phyloP scores from a whole-genome alignment of 1,284 basidiomycete genomes.

The Leccinum colubrinum region DNA sequence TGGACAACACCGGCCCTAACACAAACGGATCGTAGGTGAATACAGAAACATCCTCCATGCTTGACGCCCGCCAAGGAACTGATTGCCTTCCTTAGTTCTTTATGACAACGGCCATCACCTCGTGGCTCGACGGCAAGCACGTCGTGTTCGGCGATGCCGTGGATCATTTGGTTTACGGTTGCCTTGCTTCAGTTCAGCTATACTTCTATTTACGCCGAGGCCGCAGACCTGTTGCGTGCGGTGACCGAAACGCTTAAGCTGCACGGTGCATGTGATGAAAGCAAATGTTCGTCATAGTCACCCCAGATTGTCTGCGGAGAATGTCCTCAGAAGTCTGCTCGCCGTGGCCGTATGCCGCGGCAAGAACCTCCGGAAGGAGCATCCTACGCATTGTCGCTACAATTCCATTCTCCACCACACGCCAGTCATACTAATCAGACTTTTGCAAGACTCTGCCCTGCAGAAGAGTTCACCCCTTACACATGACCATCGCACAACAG shows the following conservation, averaged over 20 bases:
- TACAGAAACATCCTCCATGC: background rate
- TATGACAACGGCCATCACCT: conserved; percentile 80
- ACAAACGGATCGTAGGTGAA: conserved; percentile 72
- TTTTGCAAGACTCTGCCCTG: conserved; percentile 60
- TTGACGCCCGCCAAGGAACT: background rate
- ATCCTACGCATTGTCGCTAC: conserved; percentile 55
- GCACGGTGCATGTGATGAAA: conserved; percentile 54
- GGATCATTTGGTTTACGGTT: conserved; percentile 56
- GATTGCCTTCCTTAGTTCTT: conserved; percentile 57
- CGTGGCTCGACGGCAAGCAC: conserved; percentile 79
- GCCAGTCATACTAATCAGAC: conserved; percentile 47
- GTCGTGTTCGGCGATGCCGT: too few species aligned
- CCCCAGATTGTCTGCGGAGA: too few species aligned
- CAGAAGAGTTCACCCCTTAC: conserved; percentile 45
- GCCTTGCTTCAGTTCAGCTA: conserved; percentile 62
- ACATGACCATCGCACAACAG: conserved; percentile 43
- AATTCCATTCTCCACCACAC: conserved; percentile 67
- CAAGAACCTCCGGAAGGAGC: conserved; percentile 38
- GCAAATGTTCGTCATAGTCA: conserved; percentile 16
- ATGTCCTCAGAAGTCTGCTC: too few species aligned
- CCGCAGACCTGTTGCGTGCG: conserved; percentile 59
- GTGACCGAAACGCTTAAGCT: conserved; percentile 67
- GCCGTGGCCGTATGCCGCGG: conserved; percentile 29
- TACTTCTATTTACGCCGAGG: conserved; percentile 74
- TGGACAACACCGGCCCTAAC: conserved; percentile 81